Evolutionary conservation across 73 alveolate genomes (phyloP).

Genomic region (Durusdinium trenchii): DNA sequence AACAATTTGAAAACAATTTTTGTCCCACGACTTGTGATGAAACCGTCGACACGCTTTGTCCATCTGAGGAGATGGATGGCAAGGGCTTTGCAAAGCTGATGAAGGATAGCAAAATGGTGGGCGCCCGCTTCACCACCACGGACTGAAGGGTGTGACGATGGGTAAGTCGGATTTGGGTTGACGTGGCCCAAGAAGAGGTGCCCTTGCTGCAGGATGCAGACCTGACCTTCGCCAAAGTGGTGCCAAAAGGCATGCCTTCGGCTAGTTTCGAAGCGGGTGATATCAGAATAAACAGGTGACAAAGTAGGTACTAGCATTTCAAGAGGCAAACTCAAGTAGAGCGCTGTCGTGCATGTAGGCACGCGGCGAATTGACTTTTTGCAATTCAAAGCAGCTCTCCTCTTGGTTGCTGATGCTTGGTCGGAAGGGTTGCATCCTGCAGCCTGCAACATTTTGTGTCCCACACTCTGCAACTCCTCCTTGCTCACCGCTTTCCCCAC

Average conservation of each 20-base stretch:
- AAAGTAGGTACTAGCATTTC: too few species aligned
- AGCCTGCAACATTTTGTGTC: too few species aligned
- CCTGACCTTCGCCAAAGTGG: conserved; percentile 97
- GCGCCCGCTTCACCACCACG: conserved; percentile 89
- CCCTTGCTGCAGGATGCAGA: conserved; percentile 96
- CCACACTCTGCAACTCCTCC: too few species aligned
- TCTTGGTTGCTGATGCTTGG: conserved; percentile 80
- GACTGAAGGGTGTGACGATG: not conserved
- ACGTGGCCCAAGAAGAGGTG: conserved; percentile 96
- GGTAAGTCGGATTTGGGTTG: conserved; percentile 25
- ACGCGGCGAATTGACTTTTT: conserved; percentile 57
- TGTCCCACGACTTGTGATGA: not conserved
- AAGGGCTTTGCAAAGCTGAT: conserved; percentile 72
- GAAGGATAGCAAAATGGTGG: conserved; percentile 93
- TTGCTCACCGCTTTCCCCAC: not conserved
- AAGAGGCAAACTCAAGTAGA: too few species aligned
- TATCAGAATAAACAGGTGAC: not conserved
- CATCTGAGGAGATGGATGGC: conserved; percentile 81
- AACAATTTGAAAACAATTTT: too few species aligned
- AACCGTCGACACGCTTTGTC: not conserved
- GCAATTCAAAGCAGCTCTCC: conserved; percentile 80
- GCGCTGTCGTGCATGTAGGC: conserved; percentile 86
- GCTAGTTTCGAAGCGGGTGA: not conserved
- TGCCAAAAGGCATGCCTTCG: conserved; percentile 92
- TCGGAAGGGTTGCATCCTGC: too few species aligned